These are phyloP conservation scores for Candida labiduridarum DNA, from an alignment of 1,139 yeast species.

Conservation along the genomic window DNA sequence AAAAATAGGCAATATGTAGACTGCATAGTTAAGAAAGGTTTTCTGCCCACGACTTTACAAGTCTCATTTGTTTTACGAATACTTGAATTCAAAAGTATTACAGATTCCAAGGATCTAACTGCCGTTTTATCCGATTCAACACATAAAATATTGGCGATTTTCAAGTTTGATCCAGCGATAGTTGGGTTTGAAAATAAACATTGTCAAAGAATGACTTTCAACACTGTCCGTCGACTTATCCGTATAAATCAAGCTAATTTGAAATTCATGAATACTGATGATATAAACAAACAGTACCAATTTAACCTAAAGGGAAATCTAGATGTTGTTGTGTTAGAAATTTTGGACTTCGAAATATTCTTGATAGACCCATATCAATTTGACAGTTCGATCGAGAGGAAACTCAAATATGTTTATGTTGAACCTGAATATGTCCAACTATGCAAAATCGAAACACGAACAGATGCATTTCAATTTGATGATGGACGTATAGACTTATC, in stretches of 20 bases:
- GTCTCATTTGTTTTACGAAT: constrained; percentile 34
- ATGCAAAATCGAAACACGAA: constrained; percentile 10
- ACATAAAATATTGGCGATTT: constrained; percentile 32
- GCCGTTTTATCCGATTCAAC: constrained; percentile 35
- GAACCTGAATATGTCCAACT: constrained; percentile 16
- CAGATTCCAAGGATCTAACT: constrained; percentile 25
- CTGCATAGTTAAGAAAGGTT: constrained; percentile 21
- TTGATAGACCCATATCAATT: constrained; percentile 31
- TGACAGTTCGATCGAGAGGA: constrained; percentile 20
- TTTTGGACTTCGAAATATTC: constrained; percentile 29
- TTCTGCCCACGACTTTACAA: constrained; percentile 15
- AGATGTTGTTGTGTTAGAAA: constrained; percentile 27
- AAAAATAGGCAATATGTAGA: constrained; percentile 15
- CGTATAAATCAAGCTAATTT: constrained; percentile 29
- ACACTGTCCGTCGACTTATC: constrained; percentile 29
- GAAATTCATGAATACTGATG: constrained; percentile 21
- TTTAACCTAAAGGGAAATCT: constrained; percentile 10
- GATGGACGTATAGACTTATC: neutral
- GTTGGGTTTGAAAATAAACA: constrained; percentile 31
- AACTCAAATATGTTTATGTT: constrained; percentile 26
- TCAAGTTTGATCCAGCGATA: constrained; percentile 31
- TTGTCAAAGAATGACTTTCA: constrained; percentile 34
- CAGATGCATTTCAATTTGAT: neutral
- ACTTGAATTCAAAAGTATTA: constrained; percentile 22
- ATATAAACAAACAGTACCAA: constrained; percentile 19